Conservation (phyloP, 305 asterid genomes). For the Fraxinus dipetala region DNA sequence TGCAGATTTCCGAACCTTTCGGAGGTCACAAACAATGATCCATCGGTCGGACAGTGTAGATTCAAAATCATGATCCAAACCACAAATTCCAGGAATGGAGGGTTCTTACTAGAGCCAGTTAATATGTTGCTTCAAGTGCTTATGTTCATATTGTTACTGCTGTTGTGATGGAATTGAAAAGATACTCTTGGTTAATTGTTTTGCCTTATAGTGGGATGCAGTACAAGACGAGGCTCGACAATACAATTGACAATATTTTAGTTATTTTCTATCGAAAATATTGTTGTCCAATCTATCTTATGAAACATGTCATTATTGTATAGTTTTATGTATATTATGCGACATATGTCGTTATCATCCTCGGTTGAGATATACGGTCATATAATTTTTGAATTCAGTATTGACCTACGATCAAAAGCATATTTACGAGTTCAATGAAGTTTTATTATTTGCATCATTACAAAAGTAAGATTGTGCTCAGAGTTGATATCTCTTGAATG, state of each 20-base stretch:
- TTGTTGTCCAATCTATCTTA: background rate
- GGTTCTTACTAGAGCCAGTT: constrained; percentile 27
- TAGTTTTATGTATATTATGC: background rate
- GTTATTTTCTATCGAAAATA: background rate
- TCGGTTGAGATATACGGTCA: background rate
- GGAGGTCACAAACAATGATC: constrained; percentile 52
- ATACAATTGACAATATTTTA: background rate
- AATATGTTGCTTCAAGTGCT: constrained; percentile 33
- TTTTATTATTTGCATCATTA: background rate
- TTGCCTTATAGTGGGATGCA: background rate
- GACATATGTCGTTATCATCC: background rate
- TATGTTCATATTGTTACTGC: constrained; percentile 25
- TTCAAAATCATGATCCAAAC: constrained; percentile 63
- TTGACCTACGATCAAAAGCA: background rate
- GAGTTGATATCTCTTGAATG: background rate
- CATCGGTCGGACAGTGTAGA: constrained; percentile 67
- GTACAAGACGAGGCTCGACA: background rate
- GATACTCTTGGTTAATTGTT: background rate
- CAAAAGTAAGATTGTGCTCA: background rate
- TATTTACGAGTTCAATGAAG: background rate
- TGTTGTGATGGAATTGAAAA: constrained; percentile 24
- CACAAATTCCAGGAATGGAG: constrained; percentile 26
- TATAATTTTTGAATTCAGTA: background rate
- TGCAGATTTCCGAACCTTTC: constrained; percentile 84
- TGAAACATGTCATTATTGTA: background rate